These are phyloP conservation scores for Dioscorea zingiberensis DNA, from an alignment of 106 monocot species.

Conservation along the genomic window DNA sequence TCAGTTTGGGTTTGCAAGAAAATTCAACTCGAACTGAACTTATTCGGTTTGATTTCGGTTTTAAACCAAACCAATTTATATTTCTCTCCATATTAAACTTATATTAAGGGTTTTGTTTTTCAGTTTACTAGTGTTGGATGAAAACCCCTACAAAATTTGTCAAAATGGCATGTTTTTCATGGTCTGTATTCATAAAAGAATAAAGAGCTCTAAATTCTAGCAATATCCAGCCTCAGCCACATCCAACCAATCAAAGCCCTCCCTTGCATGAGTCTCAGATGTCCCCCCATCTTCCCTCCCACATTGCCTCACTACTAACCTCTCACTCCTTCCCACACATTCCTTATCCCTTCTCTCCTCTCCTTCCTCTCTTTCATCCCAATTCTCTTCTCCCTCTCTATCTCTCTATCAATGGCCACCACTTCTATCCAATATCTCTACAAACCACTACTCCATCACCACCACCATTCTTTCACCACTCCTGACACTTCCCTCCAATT, in stretches of 20 bases:
- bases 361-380: not conserved
- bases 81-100: too few relatives aligned
- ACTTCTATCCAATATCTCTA: constrained; percentile 37
- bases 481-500: too few relatives aligned
- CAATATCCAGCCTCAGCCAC: constrained; percentile 8
- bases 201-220: too few relatives aligned
- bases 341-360: not conserved
- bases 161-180: too few relatives aligned
- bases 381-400: constrained; percentile 9
- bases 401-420: constrained; percentile 22
- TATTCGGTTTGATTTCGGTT: too few relatives aligned
- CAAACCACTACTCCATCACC: constrained; percentile 18
- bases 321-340: not conserved
- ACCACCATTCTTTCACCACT: constrained; percentile 6
- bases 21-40: too few relatives aligned
- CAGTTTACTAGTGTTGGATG: too few relatives aligned
- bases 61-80: too few relatives aligned
- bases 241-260: constrained; percentile 12
- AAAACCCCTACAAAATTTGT: too few relatives aligned
- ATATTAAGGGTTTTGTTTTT: too few relatives aligned
- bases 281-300: constrained; percentile 5
- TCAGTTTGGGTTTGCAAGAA: too few relatives aligned
- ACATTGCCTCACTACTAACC: not conserved
- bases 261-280: not conserved
- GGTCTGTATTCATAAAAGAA: too few relatives aligned